Base-by-base conservation (phyloP, 1,139 yeast species). In the Zhuliangozyma blackwelliae region DNA sequence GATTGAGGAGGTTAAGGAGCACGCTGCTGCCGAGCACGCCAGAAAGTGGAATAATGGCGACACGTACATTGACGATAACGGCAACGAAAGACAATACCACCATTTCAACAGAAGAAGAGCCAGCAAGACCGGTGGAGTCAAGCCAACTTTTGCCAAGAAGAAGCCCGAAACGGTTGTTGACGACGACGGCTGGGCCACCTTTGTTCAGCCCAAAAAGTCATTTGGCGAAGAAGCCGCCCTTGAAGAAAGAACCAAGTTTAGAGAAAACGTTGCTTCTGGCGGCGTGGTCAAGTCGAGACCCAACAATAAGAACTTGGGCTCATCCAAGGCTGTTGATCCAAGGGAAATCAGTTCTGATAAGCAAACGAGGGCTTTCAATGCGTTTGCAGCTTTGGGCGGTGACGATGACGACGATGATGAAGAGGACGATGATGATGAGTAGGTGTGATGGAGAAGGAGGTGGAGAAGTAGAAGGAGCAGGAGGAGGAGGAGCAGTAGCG, bases 111-210 rank as follows among this genome's bases (percentile, higher is more conserved):
- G 83, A 58, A 72, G 83, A 65, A 75, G 85, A 65, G 71, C 77
- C 36, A 77, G 83, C 8, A 75, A 76, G 47, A 44, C 43, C 11
- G 69, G 64, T 29, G 16, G 16, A 3, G 65, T 63, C 43, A 66
- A 75, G 66, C 81, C 81, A 37, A 65, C 69, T 51, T 70, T 78
- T 52, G 72, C 79, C 54, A 80, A 77, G 57, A 76, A 77, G 65
- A 71, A 73, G 51, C 77, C 73, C 39, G 81, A 75, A 46, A 72
- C 72, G 45, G 64, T 68, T 32, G 73, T 73, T 21, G 94, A 83
- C 54, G 84, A 81, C 41, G 90, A 84, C 45, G 94, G 94, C 30
- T 84, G 92, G 92, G 84, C 84, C 39, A 81, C 90, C 23, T 67
- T 78, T 44, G 26, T 75, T 49, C 65, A 70, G 47, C 45, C 50